phyloP scores from a whole-genome alignment of 2,329 filamentous ascomycete genomes.

The Stemphylium lycopersici region DNA sequence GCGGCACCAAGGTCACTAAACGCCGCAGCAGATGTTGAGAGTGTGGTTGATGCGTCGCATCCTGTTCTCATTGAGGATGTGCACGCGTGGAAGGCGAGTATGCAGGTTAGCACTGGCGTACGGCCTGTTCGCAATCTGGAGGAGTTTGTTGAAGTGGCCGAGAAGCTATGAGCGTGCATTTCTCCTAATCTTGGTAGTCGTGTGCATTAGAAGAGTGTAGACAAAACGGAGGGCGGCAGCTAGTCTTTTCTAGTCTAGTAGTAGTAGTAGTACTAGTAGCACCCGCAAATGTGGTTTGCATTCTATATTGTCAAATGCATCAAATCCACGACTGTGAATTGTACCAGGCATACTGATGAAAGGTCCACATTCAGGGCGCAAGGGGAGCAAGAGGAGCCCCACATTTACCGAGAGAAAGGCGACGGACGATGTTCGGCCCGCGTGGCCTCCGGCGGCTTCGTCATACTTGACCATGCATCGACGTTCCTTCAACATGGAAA shows the following conservation, averaged over 20 bases:
- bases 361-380: conserved; percentile 21
- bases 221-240: neutral
- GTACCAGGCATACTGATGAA: conserved; percentile 2
- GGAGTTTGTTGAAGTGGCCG: conserved; percentile 76
- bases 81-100: conserved; percentile 75
- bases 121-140: conserved; percentile 75
- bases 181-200: neutral
- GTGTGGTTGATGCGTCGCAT: conserved; percentile 31
- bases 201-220: neutral
- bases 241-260: neutral
- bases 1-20: conserved; percentile 52
- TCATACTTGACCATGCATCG: conserved; percentile 3
- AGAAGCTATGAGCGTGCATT: conserved; percentile 22
- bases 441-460: conserved; percentile 11
- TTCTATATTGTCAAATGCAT: neutral
- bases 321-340: neutral
- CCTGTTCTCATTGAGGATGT: conserved; percentile 77
- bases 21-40: conserved; percentile 29
- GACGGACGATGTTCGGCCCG: conserved; percentile 12
- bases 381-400: conserved; percentile 6
- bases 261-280: neutral
- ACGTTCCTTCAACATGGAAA: conserved; percentile 1
- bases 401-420: neutral
- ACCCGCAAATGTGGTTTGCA: neutral
- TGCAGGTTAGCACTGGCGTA: conserved; percentile 75